Evolutionary conservation across 1,284 basidiomycete species (phyloP).

Genomic region (Phellopilus nigrolimitatus): DNA sequence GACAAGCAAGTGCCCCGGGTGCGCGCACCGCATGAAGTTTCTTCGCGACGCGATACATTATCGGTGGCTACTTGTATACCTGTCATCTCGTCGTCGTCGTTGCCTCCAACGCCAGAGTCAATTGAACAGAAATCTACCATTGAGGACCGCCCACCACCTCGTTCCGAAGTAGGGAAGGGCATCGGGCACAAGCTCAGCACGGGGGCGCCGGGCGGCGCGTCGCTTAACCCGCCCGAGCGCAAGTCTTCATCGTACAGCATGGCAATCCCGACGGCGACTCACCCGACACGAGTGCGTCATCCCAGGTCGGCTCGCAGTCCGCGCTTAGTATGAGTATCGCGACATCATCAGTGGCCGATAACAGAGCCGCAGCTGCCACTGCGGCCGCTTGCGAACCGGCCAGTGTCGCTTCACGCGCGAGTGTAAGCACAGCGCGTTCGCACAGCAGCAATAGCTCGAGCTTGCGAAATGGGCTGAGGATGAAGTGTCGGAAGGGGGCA

Average conservation of each 20-base stretch:
- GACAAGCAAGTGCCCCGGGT: no score
- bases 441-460: slow-evolving; percentile 9
- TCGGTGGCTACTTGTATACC: no score
- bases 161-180: no score
- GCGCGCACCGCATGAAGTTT: no score
- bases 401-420: slow-evolving; percentile 9
- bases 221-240: neutral
- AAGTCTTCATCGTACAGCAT: slow-evolving; percentile 2
- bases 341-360: neutral
- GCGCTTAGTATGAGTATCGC: neutral
- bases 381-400: slow-evolving; percentile 6
- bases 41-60: no score
- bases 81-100: no score
- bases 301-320: slow-evolving; percentile 7
- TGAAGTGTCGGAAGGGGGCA: slow-evolving; percentile 10
- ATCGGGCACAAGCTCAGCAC: no score
- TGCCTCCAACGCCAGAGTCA: no score
- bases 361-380: neutral
- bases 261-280: slow-evolving; percentile 11
- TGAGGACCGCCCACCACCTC: no score
- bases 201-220: no score
- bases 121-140: no score
- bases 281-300: slow-evolving; percentile 9
- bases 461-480: slow-evolving; percentile 7
- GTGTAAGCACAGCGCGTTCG: neutral